These are phyloP conservation scores for Suillus spraguei DNA, from an alignment of 768 basidiomycete species.

Conservation along the genomic window DNA sequence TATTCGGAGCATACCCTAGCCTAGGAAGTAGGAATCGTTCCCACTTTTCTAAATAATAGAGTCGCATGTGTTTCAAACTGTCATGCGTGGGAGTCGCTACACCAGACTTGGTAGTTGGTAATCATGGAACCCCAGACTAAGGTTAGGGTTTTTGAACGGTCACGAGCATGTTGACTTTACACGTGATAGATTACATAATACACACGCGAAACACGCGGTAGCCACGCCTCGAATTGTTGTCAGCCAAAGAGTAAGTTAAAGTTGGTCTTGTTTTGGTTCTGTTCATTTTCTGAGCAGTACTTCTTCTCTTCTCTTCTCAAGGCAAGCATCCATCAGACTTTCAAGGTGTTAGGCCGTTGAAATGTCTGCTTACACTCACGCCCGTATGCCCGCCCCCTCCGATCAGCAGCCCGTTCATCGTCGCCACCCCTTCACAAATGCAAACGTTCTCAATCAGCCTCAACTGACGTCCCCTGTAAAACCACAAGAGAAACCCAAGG, in stretches of 20 bases:
- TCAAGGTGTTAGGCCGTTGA: slow-evolving; percentile 52
- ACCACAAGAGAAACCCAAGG: slow-evolving; percentile 41
- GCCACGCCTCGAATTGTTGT: slow-evolving; percentile 20
- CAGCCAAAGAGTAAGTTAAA: slow-evolving; percentile 11
- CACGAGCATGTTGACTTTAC: slow-evolving; percentile 24
- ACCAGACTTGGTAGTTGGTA: background rate
- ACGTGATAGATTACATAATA: slow-evolving; percentile 35
- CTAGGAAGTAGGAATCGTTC: no score
- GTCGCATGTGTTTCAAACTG: background rate
- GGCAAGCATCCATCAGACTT: slow-evolving; percentile 21
- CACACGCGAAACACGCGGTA: slow-evolving; percentile 26
- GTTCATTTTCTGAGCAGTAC: slow-evolving; percentile 4
- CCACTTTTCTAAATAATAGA: background rate
- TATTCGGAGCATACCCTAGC: background rate
- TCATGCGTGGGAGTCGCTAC: background rate
- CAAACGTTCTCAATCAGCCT: slow-evolving; percentile 38
- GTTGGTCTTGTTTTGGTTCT: slow-evolving; percentile 7
- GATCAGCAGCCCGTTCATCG: slow-evolving; percentile 31
- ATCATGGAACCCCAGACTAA: slow-evolving; percentile 8
- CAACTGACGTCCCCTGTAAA: slow-evolving; percentile 36
- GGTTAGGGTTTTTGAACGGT: slow-evolving; percentile 7
- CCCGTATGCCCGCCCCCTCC: slow-evolving; percentile 36
- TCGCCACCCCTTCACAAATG: slow-evolving; percentile 46
- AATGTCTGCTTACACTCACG: slow-evolving; percentile 42
- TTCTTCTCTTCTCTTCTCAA: slow-evolving; percentile 6